Conservation (phyloP, 805 yeast species). For the Saturnispora diversa region DNA sequence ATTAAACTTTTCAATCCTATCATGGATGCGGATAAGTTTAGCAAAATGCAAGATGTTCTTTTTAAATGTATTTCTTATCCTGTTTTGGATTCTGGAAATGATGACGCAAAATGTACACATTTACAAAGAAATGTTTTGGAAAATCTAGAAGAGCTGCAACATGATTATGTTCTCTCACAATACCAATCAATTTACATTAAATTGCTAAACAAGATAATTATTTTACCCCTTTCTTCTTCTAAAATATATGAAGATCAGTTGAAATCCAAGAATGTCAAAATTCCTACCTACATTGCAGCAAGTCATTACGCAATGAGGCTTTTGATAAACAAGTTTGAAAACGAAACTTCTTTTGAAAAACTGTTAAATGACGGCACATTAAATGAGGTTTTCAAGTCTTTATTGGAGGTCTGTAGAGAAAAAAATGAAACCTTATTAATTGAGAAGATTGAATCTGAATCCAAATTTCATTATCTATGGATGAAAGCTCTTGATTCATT, state of each 20-base stretch:
- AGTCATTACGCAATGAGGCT: conserved; percentile 41
- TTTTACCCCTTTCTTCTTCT: conserved; percentile 56
- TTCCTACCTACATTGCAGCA: conserved; percentile 58
- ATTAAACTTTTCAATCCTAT: conserved; percentile 31
- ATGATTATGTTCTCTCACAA: conserved; percentile 21
- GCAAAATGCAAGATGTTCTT: conserved; percentile 47
- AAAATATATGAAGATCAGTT: conserved; percentile 50
- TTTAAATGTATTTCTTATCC: conserved; percentile 67
- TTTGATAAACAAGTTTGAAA: conserved; percentile 32
- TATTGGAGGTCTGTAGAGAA: conserved; percentile 44
- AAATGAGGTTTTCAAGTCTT: conserved; percentile 37
- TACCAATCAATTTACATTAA: conserved; percentile 41
- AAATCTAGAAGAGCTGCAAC: conserved; percentile 32
- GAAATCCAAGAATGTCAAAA: conserved; percentile 31
- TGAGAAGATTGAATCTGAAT: too few relatives aligned
- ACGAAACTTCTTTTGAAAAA: conserved; percentile 25
- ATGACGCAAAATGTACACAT: conserved; percentile 48
- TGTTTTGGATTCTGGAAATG: conserved; percentile 46
- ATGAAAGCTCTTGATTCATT: conserved; percentile 39
- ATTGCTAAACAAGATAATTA: conserved; percentile 45
- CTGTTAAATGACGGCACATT: conserved; percentile 40
- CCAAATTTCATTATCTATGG: conserved; percentile 41
- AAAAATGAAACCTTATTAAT: too few relatives aligned
- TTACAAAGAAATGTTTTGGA: conserved; percentile 55
- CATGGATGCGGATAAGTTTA: conserved; percentile 33